Evolutionary conservation across 1,284 basidiomycete species (phyloP).

Genomic region (Bjerkandera adusta): DNA sequence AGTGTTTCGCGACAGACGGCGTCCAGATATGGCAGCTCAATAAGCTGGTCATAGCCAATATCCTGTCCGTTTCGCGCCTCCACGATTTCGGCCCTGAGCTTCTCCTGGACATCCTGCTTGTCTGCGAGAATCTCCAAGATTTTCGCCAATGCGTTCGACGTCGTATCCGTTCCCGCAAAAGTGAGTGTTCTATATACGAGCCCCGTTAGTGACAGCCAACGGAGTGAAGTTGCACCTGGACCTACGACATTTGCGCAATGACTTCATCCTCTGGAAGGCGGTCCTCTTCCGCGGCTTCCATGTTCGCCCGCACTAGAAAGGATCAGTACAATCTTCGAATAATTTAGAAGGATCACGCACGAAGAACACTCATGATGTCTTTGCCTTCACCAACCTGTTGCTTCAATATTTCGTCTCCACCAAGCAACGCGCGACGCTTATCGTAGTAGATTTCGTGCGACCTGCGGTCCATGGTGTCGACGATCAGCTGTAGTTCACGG

Average conservation of each 20-base stretch:
- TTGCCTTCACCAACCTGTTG: background rate
- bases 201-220: background rate
- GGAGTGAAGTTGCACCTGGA: too few species aligned
- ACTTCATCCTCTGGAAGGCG: conserved; percentile 27
- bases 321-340: background rate
- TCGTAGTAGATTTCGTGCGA: background rate
- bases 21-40: conserved; percentile 30
- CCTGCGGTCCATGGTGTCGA: background rate
- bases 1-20: conserved; percentile 34
- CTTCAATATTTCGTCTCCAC: background rate
- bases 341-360: background rate
- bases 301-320: conserved; percentile 26
- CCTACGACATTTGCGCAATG: conserved; percentile 27
- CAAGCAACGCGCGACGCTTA: background rate
- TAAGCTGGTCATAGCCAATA: conserved; percentile 27
- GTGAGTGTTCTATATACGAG: conserved; percentile 22
- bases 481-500: background rate
- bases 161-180: conserved; percentile 30
- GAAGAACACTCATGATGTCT: background rate
- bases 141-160: conserved; percentile 26
- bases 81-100: conserved; percentile 26
- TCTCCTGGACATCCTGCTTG: conserved; percentile 23
- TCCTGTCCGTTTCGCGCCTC: conserved; percentile 20
- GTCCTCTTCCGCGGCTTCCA: conserved; percentile 22
- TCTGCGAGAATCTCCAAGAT: conserved; percentile 25